Evolutionary conservation across 108 stramenopile genomes (phyloP).

Genomic region (Cyclotella atomus): DNA sequence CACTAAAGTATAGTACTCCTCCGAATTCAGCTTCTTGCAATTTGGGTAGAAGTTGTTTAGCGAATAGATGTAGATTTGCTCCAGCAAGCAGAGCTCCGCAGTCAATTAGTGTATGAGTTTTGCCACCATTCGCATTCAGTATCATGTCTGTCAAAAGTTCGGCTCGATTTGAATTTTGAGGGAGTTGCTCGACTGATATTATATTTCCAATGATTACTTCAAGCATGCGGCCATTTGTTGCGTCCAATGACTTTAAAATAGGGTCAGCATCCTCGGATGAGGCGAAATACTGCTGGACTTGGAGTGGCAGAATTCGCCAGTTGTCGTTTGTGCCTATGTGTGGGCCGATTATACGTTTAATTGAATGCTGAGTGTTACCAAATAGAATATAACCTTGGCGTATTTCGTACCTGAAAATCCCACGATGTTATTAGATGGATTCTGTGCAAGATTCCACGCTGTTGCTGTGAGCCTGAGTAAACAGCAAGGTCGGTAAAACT

Average conservation of each 20-base stretch:
- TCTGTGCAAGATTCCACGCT: constrained; percentile 57
- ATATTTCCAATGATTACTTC: constrained; percentile 39
- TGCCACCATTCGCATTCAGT: not conserved
- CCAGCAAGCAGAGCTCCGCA: constrained; percentile 58
- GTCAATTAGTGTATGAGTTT: constrained; percentile 50
- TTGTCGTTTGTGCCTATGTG: constrained; percentile 45
- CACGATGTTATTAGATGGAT: constrained; percentile 15
- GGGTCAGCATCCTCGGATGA: constrained; percentile 12
- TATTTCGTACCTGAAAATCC: constrained; percentile 57
- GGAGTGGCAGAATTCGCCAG: constrained; percentile 50
- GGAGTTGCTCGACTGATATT: not conserved
- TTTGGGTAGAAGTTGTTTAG: constrained; percentile 19
- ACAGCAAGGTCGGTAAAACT: no score
- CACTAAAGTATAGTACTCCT: constrained; percentile 36
- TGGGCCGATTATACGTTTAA: no score
- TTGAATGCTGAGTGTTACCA: no score
- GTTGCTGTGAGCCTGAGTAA: constrained; percentile 28
- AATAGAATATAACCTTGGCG: no score
- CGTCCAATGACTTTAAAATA: constrained; percentile 19
- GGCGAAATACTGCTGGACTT: constrained; percentile 47
- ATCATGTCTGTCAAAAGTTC: not conserved
- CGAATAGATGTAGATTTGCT: constrained; percentile 12
- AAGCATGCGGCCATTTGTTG: constrained; percentile 63
- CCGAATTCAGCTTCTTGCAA: constrained; percentile 7
- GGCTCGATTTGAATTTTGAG: not conserved